Base-by-base conservation (phyloP, 73 alveolate species). In the Paramecium bursaria region DNA sequence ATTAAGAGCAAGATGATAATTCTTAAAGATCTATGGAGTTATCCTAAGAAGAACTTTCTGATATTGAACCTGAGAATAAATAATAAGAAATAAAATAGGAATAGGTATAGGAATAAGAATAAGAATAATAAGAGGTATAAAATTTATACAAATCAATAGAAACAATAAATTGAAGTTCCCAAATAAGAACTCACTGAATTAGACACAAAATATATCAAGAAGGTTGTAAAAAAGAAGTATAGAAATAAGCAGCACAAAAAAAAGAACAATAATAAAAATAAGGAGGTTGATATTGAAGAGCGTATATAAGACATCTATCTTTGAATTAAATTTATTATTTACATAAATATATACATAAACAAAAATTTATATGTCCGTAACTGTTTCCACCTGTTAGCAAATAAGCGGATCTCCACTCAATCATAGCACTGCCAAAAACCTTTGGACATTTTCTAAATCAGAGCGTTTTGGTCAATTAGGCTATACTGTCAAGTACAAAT, bases 341-440 rank as follows among this genome's bases (percentile, higher is more conserved):
- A n/a, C n/a, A n/a, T n/a, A n/a, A n/a, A n/a, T n/a, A n/a, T n/a
- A n/a, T n/a, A n/a, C n/a, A n/a, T n/a, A n/a, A n/a, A n/a, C n/a
- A n/a, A n/a, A n/a, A n/a, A n/a, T n/a, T n/a, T n/a, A n/a, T n/a
- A 67, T 67, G 82, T 67, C 82, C 33, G 44, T 67, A 33, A 67
- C 82, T 35, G 82, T 67, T 31, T 67, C 82, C n/a, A 67, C 82
- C 47, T 67, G 82, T 5, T 47, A 67, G 33, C 44, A 67, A 46
- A 67, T 67, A 11, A 25, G 55, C 25, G 3, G 44, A 42, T 67
- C 82, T 6, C 82, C 82, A 15, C 27, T 67, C 2, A 67, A 67
- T 26, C 57, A 25, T 31, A 67, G 82, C 44, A 42, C 82, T 19
- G 26, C 82, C 6, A 67, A 67, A 30, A 67, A 67, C 44, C 17